Percentiles rank a stretch among this genome's conserved stretches.
Conservation (phyloP, 2,329 filamentous ascomycete species). For the Venturia nashicola region DNA sequence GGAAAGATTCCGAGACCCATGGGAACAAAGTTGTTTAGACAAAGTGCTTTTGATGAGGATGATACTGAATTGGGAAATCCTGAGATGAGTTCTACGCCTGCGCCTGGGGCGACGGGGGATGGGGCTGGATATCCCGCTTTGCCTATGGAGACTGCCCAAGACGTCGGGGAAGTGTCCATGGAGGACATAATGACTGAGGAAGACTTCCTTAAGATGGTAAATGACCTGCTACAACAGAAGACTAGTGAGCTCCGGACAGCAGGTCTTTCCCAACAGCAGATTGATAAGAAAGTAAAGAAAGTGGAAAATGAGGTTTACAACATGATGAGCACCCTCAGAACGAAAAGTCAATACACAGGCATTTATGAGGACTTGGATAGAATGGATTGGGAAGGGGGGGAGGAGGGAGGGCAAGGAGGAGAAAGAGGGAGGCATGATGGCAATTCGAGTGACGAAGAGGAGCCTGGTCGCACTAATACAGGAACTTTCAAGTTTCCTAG, state of each 20-base stretch:
- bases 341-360: background rate
- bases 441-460: background rate
- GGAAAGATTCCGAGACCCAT: background rate
- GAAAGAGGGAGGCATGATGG: background rate
- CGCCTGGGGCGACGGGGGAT: background rate
- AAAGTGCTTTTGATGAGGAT: background rate
- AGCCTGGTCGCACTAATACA: background rate
- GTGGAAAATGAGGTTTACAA: background rate
- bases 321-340: background rate
- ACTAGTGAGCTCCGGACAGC: background rate
- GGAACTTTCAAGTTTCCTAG: background rate
- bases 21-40: background rate
- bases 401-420: background rate
- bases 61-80: background rate
- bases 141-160: background rate
- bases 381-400: background rate
- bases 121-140: background rate
- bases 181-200: background rate
- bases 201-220: background rate
- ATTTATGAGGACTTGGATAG: background rate
- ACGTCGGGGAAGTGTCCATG: background rate
- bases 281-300: background rate
- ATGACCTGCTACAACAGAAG: background rate
- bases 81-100: background rate
- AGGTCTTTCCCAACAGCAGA: background rate